These are phyloP conservation scores for Crithidia sp. DNA, from an alignment of 208 protist species.

Conservation along the genomic window DNA sequence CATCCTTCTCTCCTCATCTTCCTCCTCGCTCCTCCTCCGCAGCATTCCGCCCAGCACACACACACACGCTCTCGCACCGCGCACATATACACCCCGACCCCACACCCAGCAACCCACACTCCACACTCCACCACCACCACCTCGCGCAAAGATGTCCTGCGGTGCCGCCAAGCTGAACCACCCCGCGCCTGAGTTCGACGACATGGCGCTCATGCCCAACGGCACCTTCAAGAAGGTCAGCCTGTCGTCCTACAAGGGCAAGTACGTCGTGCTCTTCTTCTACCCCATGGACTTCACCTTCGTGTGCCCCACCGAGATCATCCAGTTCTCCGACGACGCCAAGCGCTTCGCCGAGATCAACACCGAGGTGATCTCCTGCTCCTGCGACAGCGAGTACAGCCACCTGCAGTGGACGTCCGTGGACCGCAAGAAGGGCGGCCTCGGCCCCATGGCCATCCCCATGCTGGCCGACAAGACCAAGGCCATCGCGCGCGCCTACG, in stretches of 20 bases:
- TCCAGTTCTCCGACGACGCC: constrained; percentile 93
- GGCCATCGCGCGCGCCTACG: constrained; percentile 92
- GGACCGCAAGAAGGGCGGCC: constrained; percentile 96
- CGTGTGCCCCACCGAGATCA: constrained; percentile 98
- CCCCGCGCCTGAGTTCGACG: constrained; percentile 90
- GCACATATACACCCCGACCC: no score
- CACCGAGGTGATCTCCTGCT: constrained; percentile 93
- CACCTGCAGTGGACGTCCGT: constrained; percentile 96
- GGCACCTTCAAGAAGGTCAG: constrained; percentile 95
- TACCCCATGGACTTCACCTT: constrained; percentile 98
- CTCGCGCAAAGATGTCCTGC: constrained; percentile 11
- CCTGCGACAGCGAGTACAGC: constrained; percentile 95
- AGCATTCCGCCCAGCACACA: no score
- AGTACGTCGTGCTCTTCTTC: constrained; percentile 97
- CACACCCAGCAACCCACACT: neutral
- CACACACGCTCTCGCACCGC: no score
- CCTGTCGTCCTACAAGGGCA: constrained; percentile 92
- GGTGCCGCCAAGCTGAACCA: constrained; percentile 65
- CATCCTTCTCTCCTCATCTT: no score
- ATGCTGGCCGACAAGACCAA: constrained; percentile 96
- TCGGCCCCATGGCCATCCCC: constrained; percentile 96
- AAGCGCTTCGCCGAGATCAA: constrained; percentile 90
- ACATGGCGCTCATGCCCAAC: constrained; percentile 92
- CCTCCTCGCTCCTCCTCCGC: no score
- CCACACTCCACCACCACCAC: neutral